Percentiles rank a stretch among this genome's conserved stretches.
phyloP scores from a whole-genome alignment of 305 asterid genomes.

The Plantago lanceolata region DNA sequence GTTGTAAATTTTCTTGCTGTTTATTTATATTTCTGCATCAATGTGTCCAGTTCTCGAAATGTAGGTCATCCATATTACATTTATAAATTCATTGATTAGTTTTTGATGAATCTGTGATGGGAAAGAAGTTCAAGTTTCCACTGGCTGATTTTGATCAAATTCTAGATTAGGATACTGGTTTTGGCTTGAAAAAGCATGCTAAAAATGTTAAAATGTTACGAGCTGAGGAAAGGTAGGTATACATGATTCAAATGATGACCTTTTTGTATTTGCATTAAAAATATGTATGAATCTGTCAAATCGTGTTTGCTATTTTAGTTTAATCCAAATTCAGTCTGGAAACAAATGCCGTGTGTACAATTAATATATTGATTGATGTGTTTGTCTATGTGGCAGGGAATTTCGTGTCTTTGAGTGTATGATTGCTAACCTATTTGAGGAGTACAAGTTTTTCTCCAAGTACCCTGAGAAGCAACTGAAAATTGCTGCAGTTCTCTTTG shows the following conservation, averaged over 20 bases:
- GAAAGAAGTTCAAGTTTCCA: not conserved
- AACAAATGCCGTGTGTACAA: not conserved
- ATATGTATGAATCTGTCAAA: no score
- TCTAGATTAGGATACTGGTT: not conserved
- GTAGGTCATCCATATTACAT: conserved; percentile 6
- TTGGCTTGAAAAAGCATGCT: not conserved
- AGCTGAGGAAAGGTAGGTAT: not conserved
- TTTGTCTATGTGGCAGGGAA: conserved; percentile 58
- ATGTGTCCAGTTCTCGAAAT: not conserved
- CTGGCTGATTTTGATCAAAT: not conserved
- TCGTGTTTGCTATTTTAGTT: not conserved
- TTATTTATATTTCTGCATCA: not conserved
- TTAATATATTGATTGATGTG: conserved; percentile 16
- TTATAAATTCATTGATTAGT: not conserved
- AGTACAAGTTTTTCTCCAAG: conserved; percentile 75
- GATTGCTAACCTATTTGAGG: conserved; percentile 89
- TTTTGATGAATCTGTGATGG: conserved; percentile 9
- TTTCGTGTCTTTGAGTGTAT: conserved; percentile 76
- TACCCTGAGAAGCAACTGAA: conserved; percentile 89
- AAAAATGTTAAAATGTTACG: no score
- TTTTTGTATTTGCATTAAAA: not conserved
- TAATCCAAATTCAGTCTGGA: not conserved
- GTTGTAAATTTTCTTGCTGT: no score
- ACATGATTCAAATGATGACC: not conserved
- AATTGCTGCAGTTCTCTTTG: conserved; percentile 82